Base-by-base conservation (phyloP, 257 asterid genomes). In the Cynanchum wilfordii region DNA sequence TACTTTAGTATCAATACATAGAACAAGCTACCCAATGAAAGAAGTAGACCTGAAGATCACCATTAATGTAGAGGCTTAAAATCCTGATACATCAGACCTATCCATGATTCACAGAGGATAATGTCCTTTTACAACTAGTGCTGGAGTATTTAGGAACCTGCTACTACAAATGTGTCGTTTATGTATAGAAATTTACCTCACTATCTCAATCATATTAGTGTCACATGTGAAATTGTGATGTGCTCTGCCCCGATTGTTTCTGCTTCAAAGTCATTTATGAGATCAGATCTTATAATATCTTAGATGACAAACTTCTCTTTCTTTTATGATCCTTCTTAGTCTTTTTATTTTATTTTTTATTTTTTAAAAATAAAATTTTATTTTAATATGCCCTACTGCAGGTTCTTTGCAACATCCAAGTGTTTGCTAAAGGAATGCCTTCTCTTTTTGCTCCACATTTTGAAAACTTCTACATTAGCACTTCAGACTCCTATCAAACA, bases 371-470 rank as follows among this genome's bases (percentile, higher is more conserved):
- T 13, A 30, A 20, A 3, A 76, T 78, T 42, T 7, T 42, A 42
- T 42, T 42, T 42, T 42, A 42, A 42, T 10, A 42, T 7, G 11
- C 7, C 57, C 74, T 80, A 19, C 33, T 82, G 82, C 86, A 95
- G 99, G 91, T 92, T 67, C 96, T 95, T 69, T 88, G 96, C 90
- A 90, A 95, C 83, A 87, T 95, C 79, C 98, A 89, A 87, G 97
- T 89, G 75, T 92, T 95, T 70, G 87, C 92, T 45, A 95, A 89
- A 85, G 95, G 89, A 79, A 80, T 90, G 89, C 96, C 97, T 77
- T 86, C 87, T 80, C 82, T 87, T 72, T 92, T 95, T 84, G 82
- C 77, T 79, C 86, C 88, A 29, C 84, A 90, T 79, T 89, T 85
- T 83, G 99, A 92, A 84, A 98, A 95, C 83, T 95, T 95, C 80